Base-by-base conservation (phyloP, 2,329 filamentous ascomycete species). In the Xylaria sp. region DNA sequence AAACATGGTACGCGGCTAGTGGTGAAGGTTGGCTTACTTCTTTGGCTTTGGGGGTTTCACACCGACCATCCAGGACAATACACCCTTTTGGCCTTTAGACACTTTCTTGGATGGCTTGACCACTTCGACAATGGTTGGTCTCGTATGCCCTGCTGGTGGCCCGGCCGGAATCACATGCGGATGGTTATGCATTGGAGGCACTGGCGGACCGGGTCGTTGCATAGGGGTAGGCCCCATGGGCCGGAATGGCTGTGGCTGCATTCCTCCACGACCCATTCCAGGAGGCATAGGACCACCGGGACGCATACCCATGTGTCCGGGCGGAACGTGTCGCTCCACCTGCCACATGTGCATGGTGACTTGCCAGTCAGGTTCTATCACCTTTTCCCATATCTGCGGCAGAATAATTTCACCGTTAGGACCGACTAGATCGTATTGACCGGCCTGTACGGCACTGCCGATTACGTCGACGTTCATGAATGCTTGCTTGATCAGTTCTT, bases 391-490 rank as follows among this genome's bases (percentile, higher is more conserved):
- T 11, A 93, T 84, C 59, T 86, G 81, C 4, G 90, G 89, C 47
- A 94, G 83, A 67, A 94, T 92, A 64, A 93, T 92, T 71, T 94
- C 88, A 47, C 88, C 88, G 67, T 91, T 85, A 3, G 90, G 89
- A 0, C 89, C 90, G 55, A 91, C 82, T 48, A 94, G 77, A 71
- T 94, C 90, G 73, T 92, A 94, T 69, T 91, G 88, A 0, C 90
- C 89, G 59, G 89, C 83, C 65, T 86, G 84, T 30, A 94, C 90
- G 66, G 91, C 88, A 13, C 85, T 86, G 0, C 88, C 88, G 57
- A 93, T 85, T 10, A 87, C 78, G 53, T 92, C 89, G 54, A 94
- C 87, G 66, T 92, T 88, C 18, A 88, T 72, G 70, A 94, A 94
- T 16, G 90, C 90, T 76, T 93, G 90, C 70, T 89, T 89, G 72